A percentile compares a stretch with the other conserved stretches of the same genome.
Evolutionary conservation across 2,329 filamentous ascomycete species (phyloP).

Genomic region (Botrytis elliptica): DNA sequence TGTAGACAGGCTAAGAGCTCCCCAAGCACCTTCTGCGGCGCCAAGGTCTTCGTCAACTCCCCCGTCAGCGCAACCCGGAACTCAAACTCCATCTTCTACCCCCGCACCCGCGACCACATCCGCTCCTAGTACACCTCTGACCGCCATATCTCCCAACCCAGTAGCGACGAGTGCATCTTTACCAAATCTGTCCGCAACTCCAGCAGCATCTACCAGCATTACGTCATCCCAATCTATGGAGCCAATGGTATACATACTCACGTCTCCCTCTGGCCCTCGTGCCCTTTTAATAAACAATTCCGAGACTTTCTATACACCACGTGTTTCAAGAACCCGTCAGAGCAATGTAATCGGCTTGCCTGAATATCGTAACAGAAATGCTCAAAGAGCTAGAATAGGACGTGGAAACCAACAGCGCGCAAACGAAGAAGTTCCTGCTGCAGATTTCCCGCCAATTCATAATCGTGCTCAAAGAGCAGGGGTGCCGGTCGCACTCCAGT

Average conservation of each 20-base stretch:
- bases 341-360: constrained; percentile 26
- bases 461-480: constrained; percentile 15
- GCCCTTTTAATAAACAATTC: constrained; percentile 55
- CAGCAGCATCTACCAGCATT: constrained; percentile 25
- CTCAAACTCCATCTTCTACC: constrained; percentile 21
- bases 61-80: constrained; percentile 13
- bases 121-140: constrained; percentile 1
- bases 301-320: constrained; percentile 54
- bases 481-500: constrained; percentile 12
- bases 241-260: constrained; percentile 59
- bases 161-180: constrained; percentile 18
- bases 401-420: constrained; percentile 25
- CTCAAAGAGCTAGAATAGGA: constrained; percentile 25
- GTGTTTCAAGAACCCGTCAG: constrained; percentile 29
- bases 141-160: neutral
- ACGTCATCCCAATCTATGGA: constrained; percentile 33
- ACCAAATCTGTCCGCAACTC: constrained; percentile 3
- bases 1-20: constrained; percentile 30
- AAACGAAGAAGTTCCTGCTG: constrained; percentile 22
- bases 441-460: constrained; percentile 26
- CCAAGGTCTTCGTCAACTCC: constrained; percentile 27
- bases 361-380: constrained; percentile 34
- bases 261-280: constrained; percentile 58
- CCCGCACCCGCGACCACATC: constrained; percentile 13
- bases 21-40: constrained; percentile 24